These are phyloP conservation scores for Hydnomerulius pinastri DNA, from an alignment of 768 basidiomycete species.

Conservation along the genomic window DNA sequence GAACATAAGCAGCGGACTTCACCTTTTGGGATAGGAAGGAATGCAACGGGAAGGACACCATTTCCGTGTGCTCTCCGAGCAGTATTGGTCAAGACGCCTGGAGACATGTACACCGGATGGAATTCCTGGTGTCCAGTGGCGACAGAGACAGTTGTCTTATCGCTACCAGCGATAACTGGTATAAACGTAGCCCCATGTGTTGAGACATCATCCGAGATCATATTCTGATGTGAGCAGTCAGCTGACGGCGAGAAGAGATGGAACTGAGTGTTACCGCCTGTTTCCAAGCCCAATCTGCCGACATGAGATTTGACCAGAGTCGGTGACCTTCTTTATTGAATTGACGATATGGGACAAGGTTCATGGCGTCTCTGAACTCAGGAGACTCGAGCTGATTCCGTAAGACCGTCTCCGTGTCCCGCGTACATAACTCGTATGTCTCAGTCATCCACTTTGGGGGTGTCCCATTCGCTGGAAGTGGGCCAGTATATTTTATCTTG, in stretches of 20 bases:
- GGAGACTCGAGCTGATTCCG: conserved; percentile 23
- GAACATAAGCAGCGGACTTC: neutral
- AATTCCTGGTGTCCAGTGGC: conserved; percentile 42
- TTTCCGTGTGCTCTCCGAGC: conserved; percentile 23
- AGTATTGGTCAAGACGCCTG: conserved; percentile 23
- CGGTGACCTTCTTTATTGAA: conserved; percentile 19
- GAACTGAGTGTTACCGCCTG: conserved; percentile 31
- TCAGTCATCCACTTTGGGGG: too few species aligned
- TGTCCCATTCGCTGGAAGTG: too few species aligned
- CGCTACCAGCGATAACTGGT: conserved; percentile 36
- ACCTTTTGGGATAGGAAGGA: conserved; percentile 35
- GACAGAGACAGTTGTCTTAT: conserved; percentile 46
- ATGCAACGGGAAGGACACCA: conserved; percentile 22
- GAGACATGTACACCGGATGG: conserved; percentile 36
- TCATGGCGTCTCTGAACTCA: conserved; percentile 21
- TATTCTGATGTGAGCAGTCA: conserved; percentile 21
- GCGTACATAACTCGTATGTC: neutral
- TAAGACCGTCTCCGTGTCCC: conserved; percentile 25
- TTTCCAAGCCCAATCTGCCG: conserved; percentile 36
- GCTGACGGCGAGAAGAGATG: neutral
- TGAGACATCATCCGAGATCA: conserved; percentile 18
- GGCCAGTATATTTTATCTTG: conserved; percentile 14
- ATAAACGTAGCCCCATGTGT: conserved; percentile 35
- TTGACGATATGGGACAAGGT: conserved; percentile 26
- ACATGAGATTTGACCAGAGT: conserved; percentile 36